phyloP scores from a whole-genome alignment of 1,284 basidiomycete genomes.

The Cryptococcus sp. region DNA sequence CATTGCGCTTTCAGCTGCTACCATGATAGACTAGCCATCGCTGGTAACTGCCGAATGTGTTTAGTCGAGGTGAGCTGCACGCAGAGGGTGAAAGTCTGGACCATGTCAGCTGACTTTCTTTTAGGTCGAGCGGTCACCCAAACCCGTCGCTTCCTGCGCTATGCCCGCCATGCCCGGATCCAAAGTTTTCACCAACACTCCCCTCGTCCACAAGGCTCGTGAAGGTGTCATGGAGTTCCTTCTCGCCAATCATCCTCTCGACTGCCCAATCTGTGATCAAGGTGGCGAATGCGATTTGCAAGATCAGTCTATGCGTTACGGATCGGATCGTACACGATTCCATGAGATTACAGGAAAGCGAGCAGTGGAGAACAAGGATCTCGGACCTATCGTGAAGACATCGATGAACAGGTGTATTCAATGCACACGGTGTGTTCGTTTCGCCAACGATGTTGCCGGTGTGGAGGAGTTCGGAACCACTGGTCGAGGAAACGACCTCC shows the following conservation, averaged over 20 bases:
- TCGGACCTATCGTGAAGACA: conserved; percentile 97
- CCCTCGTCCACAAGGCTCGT: conserved; percentile 84
- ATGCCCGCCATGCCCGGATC: conserved; percentile 98
- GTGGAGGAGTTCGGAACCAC: conserved; percentile 97
- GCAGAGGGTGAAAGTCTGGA: neutral
- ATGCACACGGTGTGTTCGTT: conserved; percentile 98
- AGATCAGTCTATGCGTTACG: conserved; percentile 99
- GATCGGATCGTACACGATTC: conserved; percentile 94
- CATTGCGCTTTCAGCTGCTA: conserved; percentile 54
- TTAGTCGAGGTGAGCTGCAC: conserved; percentile 77
- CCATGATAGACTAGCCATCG: conserved; percentile 71
- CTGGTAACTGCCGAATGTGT: conserved; percentile 98
- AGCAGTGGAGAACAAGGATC: conserved; percentile 97
- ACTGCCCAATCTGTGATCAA: conserved; percentile 98
- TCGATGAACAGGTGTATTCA: conserved; percentile 99
- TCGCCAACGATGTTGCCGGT: conserved; percentile 98
- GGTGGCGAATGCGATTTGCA: conserved; percentile 98
- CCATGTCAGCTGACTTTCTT: neutral
- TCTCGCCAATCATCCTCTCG: conserved; percentile 93
- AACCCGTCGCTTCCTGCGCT: conserved; percentile 78
- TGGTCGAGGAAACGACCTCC: conserved; percentile 96
- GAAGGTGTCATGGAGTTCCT: conserved; percentile 99
- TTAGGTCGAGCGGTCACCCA: conserved; percentile 76
- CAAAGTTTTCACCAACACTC: conserved; percentile 94
- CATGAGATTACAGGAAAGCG: conserved; percentile 98